phyloP scores from a whole-genome alignment of 106 monocot species.

The Acanthochlamys bracteata region DNA sequence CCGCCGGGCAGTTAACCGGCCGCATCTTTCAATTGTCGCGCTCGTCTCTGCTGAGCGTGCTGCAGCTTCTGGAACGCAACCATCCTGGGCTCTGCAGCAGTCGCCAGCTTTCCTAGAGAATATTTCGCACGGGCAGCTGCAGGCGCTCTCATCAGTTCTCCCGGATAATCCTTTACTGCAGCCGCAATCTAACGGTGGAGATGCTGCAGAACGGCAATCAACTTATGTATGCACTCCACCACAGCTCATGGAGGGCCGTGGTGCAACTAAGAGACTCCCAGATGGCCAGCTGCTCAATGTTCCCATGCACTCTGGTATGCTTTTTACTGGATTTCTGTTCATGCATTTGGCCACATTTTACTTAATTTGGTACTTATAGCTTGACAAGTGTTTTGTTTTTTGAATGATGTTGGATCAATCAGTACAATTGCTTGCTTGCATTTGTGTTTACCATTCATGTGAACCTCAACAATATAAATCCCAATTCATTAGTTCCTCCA shows the following conservation, averaged over 20 bases:
- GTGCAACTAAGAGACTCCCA: conserved; percentile 45
- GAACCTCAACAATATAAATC: no score
- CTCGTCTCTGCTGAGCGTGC: conserved; percentile 33
- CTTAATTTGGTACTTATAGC: not conserved
- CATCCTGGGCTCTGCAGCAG: not conserved
- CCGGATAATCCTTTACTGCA: conserved; percentile 52
- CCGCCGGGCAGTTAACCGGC: conserved; percentile 43
- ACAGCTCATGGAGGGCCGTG: conserved; percentile 68
- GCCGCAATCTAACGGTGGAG: conserved; percentile 11
- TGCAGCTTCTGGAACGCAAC: not conserved
- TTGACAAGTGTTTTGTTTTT: not conserved
- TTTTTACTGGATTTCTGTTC: not conserved
- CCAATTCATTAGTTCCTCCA: no score
- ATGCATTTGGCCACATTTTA: not conserved
- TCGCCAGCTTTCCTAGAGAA: conserved; percentile 47
- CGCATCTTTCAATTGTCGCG: conserved; percentile 68
- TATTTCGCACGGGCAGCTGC: conserved; percentile 94
- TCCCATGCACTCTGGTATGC: conserved; percentile 76
- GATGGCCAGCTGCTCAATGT: conserved; percentile 31
- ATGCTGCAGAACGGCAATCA: conserved; percentile 32
- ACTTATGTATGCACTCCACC: conserved; percentile 81
- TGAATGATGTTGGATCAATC: no score
- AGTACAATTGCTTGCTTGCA: no score
- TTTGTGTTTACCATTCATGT: no score
- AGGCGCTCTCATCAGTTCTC: conserved; percentile 66